Evolutionary conservation across 768 basidiomycete species (phyloP).

Genomic region (Cyclocybe cylindracea): DNA sequence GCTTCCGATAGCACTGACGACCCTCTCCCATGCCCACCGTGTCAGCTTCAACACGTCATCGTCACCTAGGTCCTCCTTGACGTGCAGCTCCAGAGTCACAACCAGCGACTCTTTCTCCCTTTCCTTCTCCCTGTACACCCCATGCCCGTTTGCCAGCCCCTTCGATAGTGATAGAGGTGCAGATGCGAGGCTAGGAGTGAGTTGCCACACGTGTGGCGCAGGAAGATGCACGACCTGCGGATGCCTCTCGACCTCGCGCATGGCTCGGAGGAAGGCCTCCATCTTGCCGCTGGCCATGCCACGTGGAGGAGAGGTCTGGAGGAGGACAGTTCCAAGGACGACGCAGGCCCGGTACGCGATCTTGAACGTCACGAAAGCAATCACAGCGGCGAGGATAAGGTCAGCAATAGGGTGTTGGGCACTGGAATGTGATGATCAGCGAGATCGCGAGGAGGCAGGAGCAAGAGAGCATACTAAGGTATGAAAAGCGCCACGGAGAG

Average conservation of each 20-base stretch:
- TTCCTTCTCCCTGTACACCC: too few relatives aligned
- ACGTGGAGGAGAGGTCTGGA: conserved; percentile 87
- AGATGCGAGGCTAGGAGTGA: conserved; percentile 48
- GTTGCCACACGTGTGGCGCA: conserved; percentile 88
- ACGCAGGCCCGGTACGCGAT: conserved; percentile 85
- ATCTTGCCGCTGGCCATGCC: conserved; percentile 64
- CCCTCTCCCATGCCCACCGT: conserved; percentile 74
- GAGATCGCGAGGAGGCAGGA: background rate
- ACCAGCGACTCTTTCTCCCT: conserved; percentile 43
- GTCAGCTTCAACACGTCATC: conserved; percentile 73
- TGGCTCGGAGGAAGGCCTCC: conserved; percentile 77
- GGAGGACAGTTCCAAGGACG: conserved; percentile 79
- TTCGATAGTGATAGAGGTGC: too few relatives aligned
- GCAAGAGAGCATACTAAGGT: conserved; percentile 47
- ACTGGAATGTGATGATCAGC: conserved; percentile 17
- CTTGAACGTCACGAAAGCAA: conserved; percentile 77
- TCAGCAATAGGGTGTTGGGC: conserved; percentile 73
- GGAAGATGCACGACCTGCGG: conserved; percentile 82
- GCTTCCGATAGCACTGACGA: conserved; percentile 51
- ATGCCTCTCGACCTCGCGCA: conserved; percentile 87
- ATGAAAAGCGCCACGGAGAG: conserved; percentile 53
- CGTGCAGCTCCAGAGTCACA: conserved; percentile 80
- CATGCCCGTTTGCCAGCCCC: too few relatives aligned
- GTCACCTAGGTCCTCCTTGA: conserved; percentile 65
- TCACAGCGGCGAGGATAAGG: conserved; percentile 76